Evolutionary conservation across 306 rosid species (phyloP).

Genomic region (Prunus salicina): DNA sequence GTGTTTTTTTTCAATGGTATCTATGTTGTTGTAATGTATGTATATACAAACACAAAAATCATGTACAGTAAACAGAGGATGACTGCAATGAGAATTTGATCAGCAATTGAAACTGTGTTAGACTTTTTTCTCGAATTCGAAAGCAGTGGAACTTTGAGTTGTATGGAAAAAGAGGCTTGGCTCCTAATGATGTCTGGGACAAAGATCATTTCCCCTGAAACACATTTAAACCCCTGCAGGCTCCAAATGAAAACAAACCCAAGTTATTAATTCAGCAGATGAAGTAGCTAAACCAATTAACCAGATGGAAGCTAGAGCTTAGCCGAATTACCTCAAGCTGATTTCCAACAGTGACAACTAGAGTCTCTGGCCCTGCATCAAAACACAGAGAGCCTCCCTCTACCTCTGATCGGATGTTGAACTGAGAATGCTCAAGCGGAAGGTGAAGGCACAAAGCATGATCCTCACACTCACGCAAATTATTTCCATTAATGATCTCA

Average conservation of each 20-base stretch:
- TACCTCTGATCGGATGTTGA: slow-evolving; percentile 45
- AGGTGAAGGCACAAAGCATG: slow-evolving; percentile 65
- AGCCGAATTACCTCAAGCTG: slow-evolving; percentile 58
- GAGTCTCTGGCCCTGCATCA: slow-evolving; percentile 54
- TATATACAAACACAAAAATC: slow-evolving; percentile 30
- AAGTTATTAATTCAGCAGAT: background rate
- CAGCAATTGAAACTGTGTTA: slow-evolving; percentile 44
- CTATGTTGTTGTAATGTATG: slow-evolving; percentile 23
- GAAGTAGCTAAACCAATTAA: too few relatives aligned
- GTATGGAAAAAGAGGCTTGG: slow-evolving; percentile 50
- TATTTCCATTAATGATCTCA: slow-evolving; percentile 8
- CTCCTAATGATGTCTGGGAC: slow-evolving; percentile 38
- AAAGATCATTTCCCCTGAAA: slow-evolving; percentile 53
- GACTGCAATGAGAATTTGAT: slow-evolving; percentile 55
- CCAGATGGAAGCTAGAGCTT: too few relatives aligned
- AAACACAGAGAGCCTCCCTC: slow-evolving; percentile 45
- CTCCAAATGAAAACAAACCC: slow-evolving; percentile 38
- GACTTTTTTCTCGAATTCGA: slow-evolving; percentile 21
- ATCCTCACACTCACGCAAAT: slow-evolving; percentile 13
- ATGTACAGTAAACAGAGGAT: slow-evolving; percentile 42
- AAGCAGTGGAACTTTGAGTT: slow-evolving; percentile 41
- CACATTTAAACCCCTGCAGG: slow-evolving; percentile 39
- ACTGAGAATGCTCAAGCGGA: slow-evolving; percentile 54
- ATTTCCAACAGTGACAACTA: slow-evolving; percentile 66
- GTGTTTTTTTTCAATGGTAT: background rate